Base-by-base conservation (phyloP, 352 stramenopile species). In the Phytophthora uliginosa region DNA sequence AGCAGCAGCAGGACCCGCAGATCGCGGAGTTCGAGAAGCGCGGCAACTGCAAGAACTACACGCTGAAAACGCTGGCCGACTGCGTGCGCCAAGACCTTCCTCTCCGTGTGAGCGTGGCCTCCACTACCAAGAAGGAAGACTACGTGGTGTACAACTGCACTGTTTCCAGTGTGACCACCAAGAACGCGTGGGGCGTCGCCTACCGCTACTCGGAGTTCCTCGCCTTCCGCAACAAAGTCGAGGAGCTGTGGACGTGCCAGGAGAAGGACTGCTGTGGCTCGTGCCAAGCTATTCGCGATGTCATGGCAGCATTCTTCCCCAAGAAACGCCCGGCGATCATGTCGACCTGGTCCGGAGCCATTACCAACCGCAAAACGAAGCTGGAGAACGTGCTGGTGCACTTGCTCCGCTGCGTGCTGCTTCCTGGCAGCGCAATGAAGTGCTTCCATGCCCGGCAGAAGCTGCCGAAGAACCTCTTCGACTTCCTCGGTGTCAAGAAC, bases 401-500 rank as follows among this genome's bases (percentile, higher is more conserved):
- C 64, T 73, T 93, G 45, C 72, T 93, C 40, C 85, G 83, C 15
- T 90, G 80, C 65, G 79, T 88, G 36, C 68, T 93, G 45, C 76
- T 91, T 22, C 82, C 84, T 33, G 85, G 85, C 9, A 92, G 81
- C 48, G 82, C 85, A n/a, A 93, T 93, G 85, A 91, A 86, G 73
- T 93, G 85, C 31, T 71, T 81, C 26, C 65, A 75, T 24, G 82
- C 85, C 6, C 84, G 84, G 34, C 77, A 80, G 28, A 65, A 77
- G 3, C 74, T 93, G 12, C 81, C 85, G 22, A 63, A 26, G 18
- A 77, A 88, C 36, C 52, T 93, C 17, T 91, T 90, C 51, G 66
- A 83, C 59, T 91, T 92, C 60, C 81, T 93, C 5, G 77, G 82
- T 20, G 85, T 93, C 3, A 66, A 82, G 33, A 59, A 91, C 63